Conservation (phyloP, 768 basidiomycete genomes). For the Trametes elegans region DNA sequence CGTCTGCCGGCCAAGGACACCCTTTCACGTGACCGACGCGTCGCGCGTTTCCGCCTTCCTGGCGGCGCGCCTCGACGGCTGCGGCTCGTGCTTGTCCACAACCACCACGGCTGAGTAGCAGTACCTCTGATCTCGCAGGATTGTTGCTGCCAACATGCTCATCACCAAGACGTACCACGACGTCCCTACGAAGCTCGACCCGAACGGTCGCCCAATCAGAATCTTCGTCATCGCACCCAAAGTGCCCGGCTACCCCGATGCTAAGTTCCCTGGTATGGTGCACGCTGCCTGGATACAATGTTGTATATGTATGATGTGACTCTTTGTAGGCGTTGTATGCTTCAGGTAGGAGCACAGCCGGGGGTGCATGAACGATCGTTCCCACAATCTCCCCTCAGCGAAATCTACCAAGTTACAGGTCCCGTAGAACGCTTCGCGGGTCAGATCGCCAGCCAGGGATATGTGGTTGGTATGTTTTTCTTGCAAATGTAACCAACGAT, state of each 20-base stretch:
- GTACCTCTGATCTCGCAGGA: too few relatives aligned
- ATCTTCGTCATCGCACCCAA: conserved; percentile 82
- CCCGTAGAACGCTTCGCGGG: conserved; percentile 92
- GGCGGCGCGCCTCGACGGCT: background rate
- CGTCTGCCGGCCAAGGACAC: background rate
- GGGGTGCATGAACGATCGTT: background rate
- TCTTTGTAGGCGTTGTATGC: conserved; percentile 65
- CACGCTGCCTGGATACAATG: too few relatives aligned
- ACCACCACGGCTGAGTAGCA: too few relatives aligned
- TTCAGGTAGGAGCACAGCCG: conserved; percentile 68
- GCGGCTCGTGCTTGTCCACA: too few relatives aligned
- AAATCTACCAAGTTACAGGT: conserved; percentile 96
- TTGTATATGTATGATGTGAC: too few relatives aligned
- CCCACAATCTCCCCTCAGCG: conserved; percentile 50
- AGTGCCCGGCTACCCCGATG: conserved; percentile 80
- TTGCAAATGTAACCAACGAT: background rate
- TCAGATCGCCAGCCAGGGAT: conserved; percentile 86
- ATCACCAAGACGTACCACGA: conserved; percentile 80
- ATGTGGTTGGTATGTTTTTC: conserved; percentile 75
- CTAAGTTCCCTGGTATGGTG: conserved; percentile 77
- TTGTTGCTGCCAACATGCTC: conserved; percentile 80
- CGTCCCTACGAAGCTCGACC: conserved; percentile 65
- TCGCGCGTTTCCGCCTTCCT: conserved; percentile 3
- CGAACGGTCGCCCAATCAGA: conserved; percentile 62
- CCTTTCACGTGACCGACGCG: conserved; percentile 13